phyloP scores from a whole-genome alignment of 805 yeast species.

The Saccharomycopsis olivae region DNA sequence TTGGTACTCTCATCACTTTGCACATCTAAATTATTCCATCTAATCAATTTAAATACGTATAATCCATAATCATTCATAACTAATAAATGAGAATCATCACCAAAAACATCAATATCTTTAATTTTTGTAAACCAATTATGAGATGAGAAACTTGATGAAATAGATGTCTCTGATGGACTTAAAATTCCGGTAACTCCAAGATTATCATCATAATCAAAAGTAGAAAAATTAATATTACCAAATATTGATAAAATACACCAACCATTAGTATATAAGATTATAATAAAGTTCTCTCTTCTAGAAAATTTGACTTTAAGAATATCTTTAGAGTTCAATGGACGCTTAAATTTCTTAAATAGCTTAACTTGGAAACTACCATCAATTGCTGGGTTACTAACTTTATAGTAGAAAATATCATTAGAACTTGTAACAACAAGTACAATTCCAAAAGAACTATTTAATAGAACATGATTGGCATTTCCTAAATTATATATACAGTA shows the following conservation, averaged over 20 bases:
- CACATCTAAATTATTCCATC: slow-evolving; percentile 4
- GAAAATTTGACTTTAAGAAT: slow-evolving; percentile 14
- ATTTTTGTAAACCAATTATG: slow-evolving; percentile 17
- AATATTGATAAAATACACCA: slow-evolving; percentile 24
- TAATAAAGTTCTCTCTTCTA: slow-evolving; percentile 9
- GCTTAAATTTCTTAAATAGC: slow-evolving; percentile 15
- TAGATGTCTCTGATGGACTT: too few relatives aligned
- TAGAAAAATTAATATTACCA: slow-evolving; percentile 21
- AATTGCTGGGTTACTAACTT: background rate
- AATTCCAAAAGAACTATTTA: slow-evolving; percentile 13
- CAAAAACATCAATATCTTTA: slow-evolving; percentile 8
- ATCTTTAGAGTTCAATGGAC: slow-evolving; percentile 14
- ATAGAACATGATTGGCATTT: slow-evolving; percentile 9
- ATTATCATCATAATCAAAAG: slow-evolving; percentile 18
- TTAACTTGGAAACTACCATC: background rate
- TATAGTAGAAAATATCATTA: slow-evolving; percentile 13
- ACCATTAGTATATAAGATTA: slow-evolving; percentile 18
- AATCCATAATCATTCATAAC: slow-evolving; percentile 9
- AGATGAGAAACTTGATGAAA: too few relatives aligned
- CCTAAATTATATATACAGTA: slow-evolving; percentile 11
- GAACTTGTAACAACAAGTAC: slow-evolving; percentile 9
- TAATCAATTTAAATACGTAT: slow-evolving; percentile 9
- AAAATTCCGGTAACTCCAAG: slow-evolving; percentile 14
- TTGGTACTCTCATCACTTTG: slow-evolving; percentile 22
- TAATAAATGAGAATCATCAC: slow-evolving; percentile 9